Percentiles rank a stretch among this genome's conserved stretches.
These are phyloP conservation scores for Antitrichia curtipendula DNA, from an alignment of 225 moss, liverwort and hornwort genomes.

Conservation along the genomic window DNA sequence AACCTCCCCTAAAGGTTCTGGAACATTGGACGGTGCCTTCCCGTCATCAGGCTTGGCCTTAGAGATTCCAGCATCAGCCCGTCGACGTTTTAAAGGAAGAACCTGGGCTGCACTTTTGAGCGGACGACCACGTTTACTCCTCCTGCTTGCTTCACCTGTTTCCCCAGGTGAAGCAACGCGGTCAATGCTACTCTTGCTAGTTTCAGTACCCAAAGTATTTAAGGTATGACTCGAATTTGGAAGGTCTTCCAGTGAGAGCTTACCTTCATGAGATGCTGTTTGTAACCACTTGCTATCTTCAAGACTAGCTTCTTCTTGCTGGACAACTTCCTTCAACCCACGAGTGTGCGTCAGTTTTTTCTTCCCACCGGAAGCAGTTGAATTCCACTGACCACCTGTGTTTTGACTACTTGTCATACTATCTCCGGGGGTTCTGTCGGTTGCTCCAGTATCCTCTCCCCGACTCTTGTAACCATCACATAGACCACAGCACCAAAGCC, in stretches of 20 bases:
- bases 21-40: slow-evolving; percentile 5
- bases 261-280: slow-evolving; percentile 24
- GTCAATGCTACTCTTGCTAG: slow-evolving; percentile 21
- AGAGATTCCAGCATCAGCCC: slow-evolving; percentile 19
- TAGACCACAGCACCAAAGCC: slow-evolving; percentile 33
- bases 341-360: slow-evolving; percentile 26
- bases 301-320: slow-evolving; percentile 42
- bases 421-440: slow-evolving; percentile 16
- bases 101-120: slow-evolving; percentile 14
- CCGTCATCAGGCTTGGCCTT: slow-evolving; percentile 9
- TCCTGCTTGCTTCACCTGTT: slow-evolving; percentile 40
- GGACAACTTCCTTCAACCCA: slow-evolving; percentile 37
- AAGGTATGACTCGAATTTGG: not conserved
- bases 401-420: slow-evolving; percentile 44
- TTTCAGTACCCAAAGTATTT: slow-evolving; percentile 8
- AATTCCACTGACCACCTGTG: slow-evolving; percentile 24
- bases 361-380: slow-evolving; percentile 22
- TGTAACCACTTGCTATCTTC: slow-evolving; percentile 26
- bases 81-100: slow-evolving; percentile 25
- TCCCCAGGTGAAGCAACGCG: slow-evolving; percentile 13
- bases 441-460: slow-evolving; percentile 28
- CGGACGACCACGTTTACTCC: slow-evolving; percentile 48
- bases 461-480: slow-evolving; percentile 26
- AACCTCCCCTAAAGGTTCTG: slow-evolving; percentile 5
- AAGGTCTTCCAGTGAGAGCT: slow-evolving; percentile 5